A percentile compares a stretch with the other conserved stretches of the same genome.
Evolutionary conservation across 768 basidiomycete species (phyloP).

Genomic region (Mrakia gelida): DNA sequence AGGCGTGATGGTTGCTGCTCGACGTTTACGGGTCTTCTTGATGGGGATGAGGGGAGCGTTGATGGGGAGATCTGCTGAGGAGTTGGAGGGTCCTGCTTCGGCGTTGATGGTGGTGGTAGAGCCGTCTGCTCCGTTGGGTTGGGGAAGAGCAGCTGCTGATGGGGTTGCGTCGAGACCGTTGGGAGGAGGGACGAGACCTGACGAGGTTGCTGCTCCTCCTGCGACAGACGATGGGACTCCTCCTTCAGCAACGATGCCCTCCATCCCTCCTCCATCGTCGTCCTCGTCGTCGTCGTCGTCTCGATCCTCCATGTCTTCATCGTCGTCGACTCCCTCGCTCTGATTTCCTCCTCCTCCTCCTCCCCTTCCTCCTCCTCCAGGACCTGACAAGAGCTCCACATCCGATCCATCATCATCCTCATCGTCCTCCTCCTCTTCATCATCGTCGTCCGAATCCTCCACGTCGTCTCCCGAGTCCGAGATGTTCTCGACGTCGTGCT

Average conservation of each 20-base stretch:
- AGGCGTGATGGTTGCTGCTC: constrained; percentile 12
- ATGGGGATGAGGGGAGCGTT: not conserved
- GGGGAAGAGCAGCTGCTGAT: not conserved
- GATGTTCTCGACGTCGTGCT: not conserved
- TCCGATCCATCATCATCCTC: constrained; percentile 18
- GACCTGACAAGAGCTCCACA: constrained; percentile 14
- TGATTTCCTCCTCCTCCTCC: not conserved
- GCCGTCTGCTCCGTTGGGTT: not conserved
- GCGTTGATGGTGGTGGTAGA: not conserved
- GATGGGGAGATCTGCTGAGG: no score
- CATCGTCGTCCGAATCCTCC: constrained; percentile 20
- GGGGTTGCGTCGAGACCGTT: not conserved
- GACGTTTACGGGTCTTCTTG: constrained; percentile 6
- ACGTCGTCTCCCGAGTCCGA: constrained; percentile 16
- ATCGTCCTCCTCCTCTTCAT: constrained; percentile 16
- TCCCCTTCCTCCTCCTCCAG: constrained; percentile 10
- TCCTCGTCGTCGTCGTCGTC: not conserved
- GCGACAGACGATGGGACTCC: not conserved
- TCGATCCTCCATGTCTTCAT: constrained; percentile 10
- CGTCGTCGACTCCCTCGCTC: not conserved
- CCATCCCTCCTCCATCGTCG: not conserved
- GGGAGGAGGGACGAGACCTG: not conserved
- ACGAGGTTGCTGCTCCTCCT: not conserved
- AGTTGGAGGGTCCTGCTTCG: not conserved
- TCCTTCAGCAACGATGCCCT: not conserved